phyloP scores from a whole-genome alignment of 2,329 filamentous ascomycete species.

The Trichophyton benhamiae region DNA sequence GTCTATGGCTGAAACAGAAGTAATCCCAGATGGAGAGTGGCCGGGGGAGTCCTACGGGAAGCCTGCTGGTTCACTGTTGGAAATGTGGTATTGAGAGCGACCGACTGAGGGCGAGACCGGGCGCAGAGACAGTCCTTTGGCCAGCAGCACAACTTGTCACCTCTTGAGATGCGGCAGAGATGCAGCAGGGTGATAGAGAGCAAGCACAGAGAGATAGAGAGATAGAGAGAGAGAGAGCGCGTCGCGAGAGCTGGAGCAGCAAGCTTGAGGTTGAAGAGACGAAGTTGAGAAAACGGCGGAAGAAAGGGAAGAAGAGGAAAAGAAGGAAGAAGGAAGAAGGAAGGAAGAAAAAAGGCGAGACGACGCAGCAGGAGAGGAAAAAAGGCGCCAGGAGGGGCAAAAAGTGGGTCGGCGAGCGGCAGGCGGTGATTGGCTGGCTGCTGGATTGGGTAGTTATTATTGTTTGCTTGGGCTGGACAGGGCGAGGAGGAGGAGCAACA shows the following conservation, averaged over 20 bases:
- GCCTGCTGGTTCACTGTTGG: background rate
- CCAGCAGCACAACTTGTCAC: background rate
- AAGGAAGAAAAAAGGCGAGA: conserved; percentile 14
- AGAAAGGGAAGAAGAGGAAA: conserved; percentile 21
- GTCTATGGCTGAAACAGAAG: conserved; percentile 3
- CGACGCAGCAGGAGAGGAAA: background rate
- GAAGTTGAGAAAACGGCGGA: conserved; percentile 16
- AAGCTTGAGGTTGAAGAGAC: conserved; percentile 15
- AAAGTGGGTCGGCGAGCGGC: background rate
- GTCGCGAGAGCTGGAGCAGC: conserved; percentile 4
- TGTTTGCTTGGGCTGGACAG: conserved; percentile 28
- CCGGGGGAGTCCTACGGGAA: background rate
- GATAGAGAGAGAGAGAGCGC: background rate
- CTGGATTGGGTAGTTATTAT: conserved; percentile 5
- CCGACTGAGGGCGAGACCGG: background rate
- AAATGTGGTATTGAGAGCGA: background rate
- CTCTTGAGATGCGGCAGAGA: background rate
- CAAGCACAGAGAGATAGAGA: background rate
- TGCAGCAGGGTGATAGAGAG: background rate
- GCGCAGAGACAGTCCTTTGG: background rate
- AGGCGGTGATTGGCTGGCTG: background rate
- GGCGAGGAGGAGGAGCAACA: background rate
- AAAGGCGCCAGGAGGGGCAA: conserved; percentile 13
- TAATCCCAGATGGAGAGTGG: background rate
- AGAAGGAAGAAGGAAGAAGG: conserved; percentile 18